phyloP scores from a whole-genome alignment of 1,284 basidiomycete species.

The Cutaneotrichosporon daszewskae region DNA sequence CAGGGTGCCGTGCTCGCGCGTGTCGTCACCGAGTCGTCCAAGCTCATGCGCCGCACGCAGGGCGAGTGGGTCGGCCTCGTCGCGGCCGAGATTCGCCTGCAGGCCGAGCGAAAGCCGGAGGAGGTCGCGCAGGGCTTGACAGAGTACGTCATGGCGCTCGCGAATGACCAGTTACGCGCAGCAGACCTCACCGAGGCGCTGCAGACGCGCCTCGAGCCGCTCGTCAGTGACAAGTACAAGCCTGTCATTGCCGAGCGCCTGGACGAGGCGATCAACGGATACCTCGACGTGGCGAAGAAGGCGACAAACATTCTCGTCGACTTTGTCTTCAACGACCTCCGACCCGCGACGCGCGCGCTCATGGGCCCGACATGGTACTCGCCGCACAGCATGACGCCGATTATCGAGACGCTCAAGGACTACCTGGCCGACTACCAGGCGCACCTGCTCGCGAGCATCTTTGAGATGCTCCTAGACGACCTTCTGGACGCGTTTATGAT shows the following conservation, averaged over 20 bases:
- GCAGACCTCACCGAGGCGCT: constrained; percentile 90
- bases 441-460: constrained; percentile 83
- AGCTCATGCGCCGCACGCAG: constrained; percentile 87
- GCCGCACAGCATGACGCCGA: constrained; percentile 57
- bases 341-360: constrained; percentile 76
- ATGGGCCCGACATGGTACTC: constrained; percentile 78
- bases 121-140: constrained; percentile 82
- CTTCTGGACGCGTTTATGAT: constrained; percentile 87
- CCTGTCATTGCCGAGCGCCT: constrained; percentile 74
- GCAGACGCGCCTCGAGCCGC: constrained; percentile 74
- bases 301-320: constrained; percentile 92
- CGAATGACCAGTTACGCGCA: constrained; percentile 95
- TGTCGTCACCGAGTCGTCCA: constrained; percentile 80
- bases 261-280: constrained; percentile 96
- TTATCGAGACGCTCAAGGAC: constrained; percentile 92
- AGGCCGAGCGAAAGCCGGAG: constrained; percentile 74
- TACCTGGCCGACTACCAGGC: constrained; percentile 89
- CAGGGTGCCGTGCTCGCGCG: constrained; percentile 89
- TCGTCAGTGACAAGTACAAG: constrained; percentile 90
- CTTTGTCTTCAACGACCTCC: constrained; percentile 91
- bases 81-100: constrained; percentile 80
- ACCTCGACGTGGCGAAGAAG: constrained; percentile 94
- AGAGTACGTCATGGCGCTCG: constrained; percentile 95
- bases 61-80: constrained; percentile 79
- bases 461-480: constrained; percentile 89